Conservation (phyloP, 2,329 filamentous ascomycete species). For the Colletotrichum tabaci region DNA sequence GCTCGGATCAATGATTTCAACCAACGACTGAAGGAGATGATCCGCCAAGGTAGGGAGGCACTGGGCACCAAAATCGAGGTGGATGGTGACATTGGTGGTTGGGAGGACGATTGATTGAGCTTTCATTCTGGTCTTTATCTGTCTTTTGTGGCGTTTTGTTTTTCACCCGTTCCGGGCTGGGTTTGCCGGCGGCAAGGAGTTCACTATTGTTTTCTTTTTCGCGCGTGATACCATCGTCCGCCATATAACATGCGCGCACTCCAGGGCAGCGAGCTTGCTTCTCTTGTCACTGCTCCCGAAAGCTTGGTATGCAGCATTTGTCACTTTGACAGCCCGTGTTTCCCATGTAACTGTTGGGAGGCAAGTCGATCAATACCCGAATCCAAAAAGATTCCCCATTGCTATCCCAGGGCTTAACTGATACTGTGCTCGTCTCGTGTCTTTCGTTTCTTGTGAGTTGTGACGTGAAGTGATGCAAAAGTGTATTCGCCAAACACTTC, state of each 20-base stretch:
- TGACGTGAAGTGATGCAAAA: not conserved
- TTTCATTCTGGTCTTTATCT: not conserved
- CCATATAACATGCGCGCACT: slow-evolving; percentile 14
- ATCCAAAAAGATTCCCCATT: not conserved
- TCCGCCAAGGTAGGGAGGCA: slow-evolving; percentile 89
- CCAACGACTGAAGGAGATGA: slow-evolving; percentile 85
- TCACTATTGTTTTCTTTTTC: slow-evolving; percentile 5
- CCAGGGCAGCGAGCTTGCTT: not conserved
- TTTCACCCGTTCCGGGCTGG: not conserved
- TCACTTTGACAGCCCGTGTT: not conserved
- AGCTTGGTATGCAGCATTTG: not conserved
- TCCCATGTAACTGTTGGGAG: not conserved
- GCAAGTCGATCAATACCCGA: not conserved
- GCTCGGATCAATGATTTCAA: slow-evolving; percentile 86
- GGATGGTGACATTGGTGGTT: slow-evolving; percentile 59
- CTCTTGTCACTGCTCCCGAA: not conserved
- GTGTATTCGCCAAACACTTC: not conserved
- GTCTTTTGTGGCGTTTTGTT: slow-evolving; percentile 29
- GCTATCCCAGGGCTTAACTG: too few species aligned
- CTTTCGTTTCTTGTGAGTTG: not conserved
- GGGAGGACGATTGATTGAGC: slow-evolving; percentile 56
- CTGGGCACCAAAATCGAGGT: slow-evolving; percentile 82
- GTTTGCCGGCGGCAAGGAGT: slow-evolving; percentile 29
- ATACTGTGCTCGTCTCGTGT: too few species aligned
- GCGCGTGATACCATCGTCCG: slow-evolving; percentile 38